Percentiles rank a stretch among this genome's conserved stretches.
Conservation (phyloP, 2,329 filamentous ascomycete species). For the Sporothrix variecibatus region DNA sequence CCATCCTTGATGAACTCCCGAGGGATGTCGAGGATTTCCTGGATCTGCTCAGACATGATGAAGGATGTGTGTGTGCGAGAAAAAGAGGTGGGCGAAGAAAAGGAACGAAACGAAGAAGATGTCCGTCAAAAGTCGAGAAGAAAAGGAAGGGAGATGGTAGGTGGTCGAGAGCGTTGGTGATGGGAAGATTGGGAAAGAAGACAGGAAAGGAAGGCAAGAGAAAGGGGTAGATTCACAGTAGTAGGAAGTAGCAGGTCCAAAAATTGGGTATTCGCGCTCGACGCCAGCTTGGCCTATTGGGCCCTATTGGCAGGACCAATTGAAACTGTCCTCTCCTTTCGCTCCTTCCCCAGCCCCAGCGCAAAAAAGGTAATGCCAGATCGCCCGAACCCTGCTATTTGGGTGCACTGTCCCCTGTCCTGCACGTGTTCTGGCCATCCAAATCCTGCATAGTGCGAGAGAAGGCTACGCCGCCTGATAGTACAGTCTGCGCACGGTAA, state of each 20-base stretch:
- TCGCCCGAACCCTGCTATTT: constrained; percentile 27
- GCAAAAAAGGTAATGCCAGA: constrained; percentile 29
- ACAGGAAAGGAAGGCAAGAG: constrained; percentile 18
- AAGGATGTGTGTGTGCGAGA: background rate
- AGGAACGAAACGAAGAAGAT: background rate
- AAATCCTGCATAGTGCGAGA: background rate
- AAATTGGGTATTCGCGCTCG: constrained; percentile 13
- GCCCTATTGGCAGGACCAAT: background rate
- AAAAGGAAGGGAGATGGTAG: background rate
- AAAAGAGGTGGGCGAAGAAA: background rate
- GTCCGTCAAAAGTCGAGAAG: background rate
- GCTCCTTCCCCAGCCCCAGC: background rate
- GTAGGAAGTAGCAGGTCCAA: background rate
- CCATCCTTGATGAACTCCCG: constrained; percentile 65
- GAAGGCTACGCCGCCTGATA: background rate
- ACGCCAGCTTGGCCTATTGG: constrained; percentile 4
- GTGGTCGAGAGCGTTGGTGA: background rate
- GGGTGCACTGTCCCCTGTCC: constrained; percentile 3
- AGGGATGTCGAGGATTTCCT: constrained; percentile 70
- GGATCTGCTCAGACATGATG: constrained; percentile 66
- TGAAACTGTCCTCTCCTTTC: background rate
- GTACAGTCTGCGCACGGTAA: background rate
- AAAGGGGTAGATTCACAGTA: constrained; percentile 17
- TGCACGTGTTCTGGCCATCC: constrained; percentile 11
- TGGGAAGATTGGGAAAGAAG: background rate